Percentiles rank a stretch among this genome's conserved stretches.
Conservation (phyloP, 208 protist species). For the Phytomonas sp. region DNA sequence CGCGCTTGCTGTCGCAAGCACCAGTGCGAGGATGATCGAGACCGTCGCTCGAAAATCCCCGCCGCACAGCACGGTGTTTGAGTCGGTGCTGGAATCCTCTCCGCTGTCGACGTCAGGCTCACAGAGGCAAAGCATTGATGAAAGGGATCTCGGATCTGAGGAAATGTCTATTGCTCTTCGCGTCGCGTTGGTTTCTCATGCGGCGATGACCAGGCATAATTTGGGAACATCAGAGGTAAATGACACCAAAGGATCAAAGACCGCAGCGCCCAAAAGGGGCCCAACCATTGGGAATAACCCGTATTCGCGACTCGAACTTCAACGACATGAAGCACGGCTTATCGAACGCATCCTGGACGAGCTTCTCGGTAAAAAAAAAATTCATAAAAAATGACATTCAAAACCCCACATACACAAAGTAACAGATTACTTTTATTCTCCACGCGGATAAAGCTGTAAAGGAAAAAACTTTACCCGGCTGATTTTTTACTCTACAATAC, state of each 20-base stretch:
- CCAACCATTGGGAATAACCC: not conserved
- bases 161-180: not conserved
- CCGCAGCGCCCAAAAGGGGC: not conserved
- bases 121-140: not conserved
- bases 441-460: not conserved
- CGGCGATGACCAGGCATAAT: not conserved
- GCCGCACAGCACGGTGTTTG: not conserved
- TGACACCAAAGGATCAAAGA: not conserved
- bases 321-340: not conserved
- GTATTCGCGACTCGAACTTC: not conserved
- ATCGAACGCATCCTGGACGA: not conserved
- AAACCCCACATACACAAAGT: not conserved
- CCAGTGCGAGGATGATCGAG: conserved; percentile 23
- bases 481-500: not conserved
- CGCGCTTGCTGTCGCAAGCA: conserved; percentile 33
- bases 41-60: not conserved
- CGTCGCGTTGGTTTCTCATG: not conserved
- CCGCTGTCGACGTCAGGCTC: not conserved
- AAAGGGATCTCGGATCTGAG: not conserved
- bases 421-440: not conserved
- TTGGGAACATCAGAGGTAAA: not conserved
- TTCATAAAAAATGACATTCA: not conserved
- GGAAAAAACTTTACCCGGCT: not conserved
- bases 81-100: not conserved
- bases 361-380: not conserved